Percentiles rank a stretch among this genome's conserved stretches.
phyloP scores from a whole-genome alignment of 2,329 filamentous ascomycete species.

The Trichoderma citrinoviride region DNA sequence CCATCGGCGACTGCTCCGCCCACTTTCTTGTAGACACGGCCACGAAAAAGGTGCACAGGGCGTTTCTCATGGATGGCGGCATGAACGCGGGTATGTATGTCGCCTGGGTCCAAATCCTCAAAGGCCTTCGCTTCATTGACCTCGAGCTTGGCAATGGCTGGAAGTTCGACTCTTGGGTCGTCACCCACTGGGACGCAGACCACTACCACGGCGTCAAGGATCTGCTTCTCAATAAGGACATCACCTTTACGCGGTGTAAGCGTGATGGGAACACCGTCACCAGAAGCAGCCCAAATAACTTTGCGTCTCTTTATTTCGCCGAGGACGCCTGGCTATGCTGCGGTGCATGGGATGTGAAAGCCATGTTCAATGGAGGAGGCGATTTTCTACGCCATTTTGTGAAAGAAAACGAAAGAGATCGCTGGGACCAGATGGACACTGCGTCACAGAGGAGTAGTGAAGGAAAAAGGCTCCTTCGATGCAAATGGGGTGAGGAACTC shows the following conservation, averaged over 20 bases:
- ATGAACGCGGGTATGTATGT: not conserved
- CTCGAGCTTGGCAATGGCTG: not conserved
- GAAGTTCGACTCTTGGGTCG: not conserved
- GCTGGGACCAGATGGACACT: too few species aligned
- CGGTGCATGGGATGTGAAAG: too few species aligned
- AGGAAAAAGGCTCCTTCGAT: too few species aligned
- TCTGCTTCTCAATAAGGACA: not conserved
- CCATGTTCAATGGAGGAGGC: too few species aligned
- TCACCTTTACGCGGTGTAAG: too few species aligned
- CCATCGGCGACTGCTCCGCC: not conserved
- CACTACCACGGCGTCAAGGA: not conserved
- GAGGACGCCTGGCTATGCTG: too few species aligned
- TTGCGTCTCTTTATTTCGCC: too few species aligned
- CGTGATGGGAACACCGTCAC: too few species aligned
- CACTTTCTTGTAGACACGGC: not conserved
- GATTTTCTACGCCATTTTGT: too few species aligned
- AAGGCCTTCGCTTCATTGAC: not conserved
- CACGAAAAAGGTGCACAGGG: not conserved
- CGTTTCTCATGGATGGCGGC: not conserved
- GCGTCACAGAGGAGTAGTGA: too few species aligned
- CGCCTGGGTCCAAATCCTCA: not conserved
- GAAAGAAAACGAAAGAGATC: too few species aligned
- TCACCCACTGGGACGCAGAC: not conserved
- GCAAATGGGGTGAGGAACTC: not conserved
- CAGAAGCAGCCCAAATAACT: too few species aligned